phyloP scores from a whole-genome alignment of 805 yeast genomes.

The Starmerella geochares region DNA sequence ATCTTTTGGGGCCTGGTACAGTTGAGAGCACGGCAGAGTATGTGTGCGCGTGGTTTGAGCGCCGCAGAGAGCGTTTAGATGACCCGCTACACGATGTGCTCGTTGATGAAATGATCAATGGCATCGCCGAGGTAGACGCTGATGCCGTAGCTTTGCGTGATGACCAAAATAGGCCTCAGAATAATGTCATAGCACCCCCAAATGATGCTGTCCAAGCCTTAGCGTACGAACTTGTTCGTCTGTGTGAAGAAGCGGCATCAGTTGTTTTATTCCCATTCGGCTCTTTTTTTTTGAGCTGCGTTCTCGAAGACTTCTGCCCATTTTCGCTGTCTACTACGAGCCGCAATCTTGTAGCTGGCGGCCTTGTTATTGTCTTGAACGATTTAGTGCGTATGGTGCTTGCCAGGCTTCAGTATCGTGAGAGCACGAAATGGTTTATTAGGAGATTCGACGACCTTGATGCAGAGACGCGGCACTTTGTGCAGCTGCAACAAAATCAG shows the following conservation, averaged over 20 bases:
- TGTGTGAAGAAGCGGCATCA: neutral
- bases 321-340: neutral
- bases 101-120: neutral
- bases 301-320: neutral
- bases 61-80: neutral
- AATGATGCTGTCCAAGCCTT: too few relatives aligned
- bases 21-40: neutral
- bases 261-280: neutral
- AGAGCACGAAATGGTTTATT: neutral
- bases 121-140: neutral
- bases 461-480: neutral
- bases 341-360: conserved; percentile 4
- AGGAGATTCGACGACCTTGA: neutral
- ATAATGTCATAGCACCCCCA: neutral
- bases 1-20: neutral
- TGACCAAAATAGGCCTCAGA: neutral
- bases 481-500: neutral
- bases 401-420: neutral
- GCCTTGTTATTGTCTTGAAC: neutral
- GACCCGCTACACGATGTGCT: neutral
- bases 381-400: neutral
- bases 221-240: too few relatives aligned
- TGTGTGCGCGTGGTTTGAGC: neutral
- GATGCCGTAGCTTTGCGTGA: neutral
- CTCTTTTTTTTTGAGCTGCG: neutral